Percentiles rank a stretch among this genome's conserved stretches.
phyloP scores from a whole-genome alignment of 192 early-diverging fungal species.

The Linnemannia elongata region DNA sequence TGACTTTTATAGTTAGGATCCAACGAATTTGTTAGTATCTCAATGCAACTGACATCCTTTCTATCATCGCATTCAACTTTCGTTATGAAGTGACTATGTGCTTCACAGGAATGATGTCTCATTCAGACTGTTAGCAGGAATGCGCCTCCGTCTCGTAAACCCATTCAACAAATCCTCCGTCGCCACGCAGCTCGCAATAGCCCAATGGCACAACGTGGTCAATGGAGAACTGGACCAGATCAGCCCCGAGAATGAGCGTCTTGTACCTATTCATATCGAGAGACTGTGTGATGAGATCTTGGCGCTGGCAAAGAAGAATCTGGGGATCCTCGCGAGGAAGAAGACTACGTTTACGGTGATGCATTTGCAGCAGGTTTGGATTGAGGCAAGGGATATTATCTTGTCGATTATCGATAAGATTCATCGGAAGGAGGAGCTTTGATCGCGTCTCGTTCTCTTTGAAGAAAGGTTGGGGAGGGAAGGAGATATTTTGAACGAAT shows the following conservation, averaged over 20 bases:
- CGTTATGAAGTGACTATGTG: conserved; percentile 61
- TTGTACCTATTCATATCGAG: conserved; percentile 45
- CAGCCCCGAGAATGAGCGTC: conserved; percentile 56
- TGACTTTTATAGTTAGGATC: neutral
- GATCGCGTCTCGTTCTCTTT: neutral
- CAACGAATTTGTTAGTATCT: conserved; percentile 9
- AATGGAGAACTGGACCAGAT: conserved; percentile 62
- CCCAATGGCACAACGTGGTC: conserved; percentile 62
- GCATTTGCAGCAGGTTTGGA: conserved; percentile 54
- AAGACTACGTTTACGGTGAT: conserved; percentile 34
- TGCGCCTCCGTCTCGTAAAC: conserved; percentile 59
- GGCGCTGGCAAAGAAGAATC: conserved; percentile 5
- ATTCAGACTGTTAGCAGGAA: conserved; percentile 62
- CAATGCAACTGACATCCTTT: neutral
- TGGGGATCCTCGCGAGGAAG: conserved; percentile 33
- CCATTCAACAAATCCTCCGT: conserved; percentile 27
- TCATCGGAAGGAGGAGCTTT: conserved; percentile 32
- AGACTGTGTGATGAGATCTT: conserved; percentile 47
- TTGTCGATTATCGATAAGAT: conserved; percentile 46
- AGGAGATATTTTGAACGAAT: neutral
- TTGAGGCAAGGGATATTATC: conserved; percentile 44
- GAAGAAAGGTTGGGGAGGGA: no score
- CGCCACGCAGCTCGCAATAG: conserved; percentile 44
- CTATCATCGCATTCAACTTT: neutral
- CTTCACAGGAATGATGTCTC: conserved; percentile 62